Base-by-base conservation (phyloP, 1,139 yeast genomes). In the Geotrichum candidum region DNA sequence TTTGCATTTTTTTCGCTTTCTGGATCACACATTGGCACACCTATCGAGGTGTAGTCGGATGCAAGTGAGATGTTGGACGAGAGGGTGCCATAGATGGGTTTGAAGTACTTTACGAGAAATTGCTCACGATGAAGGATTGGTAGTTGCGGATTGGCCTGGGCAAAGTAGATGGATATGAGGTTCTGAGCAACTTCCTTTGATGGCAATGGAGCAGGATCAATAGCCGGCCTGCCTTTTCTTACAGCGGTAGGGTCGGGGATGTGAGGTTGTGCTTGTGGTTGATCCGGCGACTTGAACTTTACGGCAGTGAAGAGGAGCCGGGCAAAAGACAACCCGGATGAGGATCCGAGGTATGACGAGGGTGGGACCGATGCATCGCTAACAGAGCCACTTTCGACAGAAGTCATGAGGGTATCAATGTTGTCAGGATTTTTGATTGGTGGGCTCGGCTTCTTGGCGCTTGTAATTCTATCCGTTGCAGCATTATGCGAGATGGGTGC, bases 71-170 rank as follows among this genome's bases (percentile, higher is more conserved):
- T 76, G 52, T 76, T 76, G 1, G 77, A 71, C 38, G 89, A 84
- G 61, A 88, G 77, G 6, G 78, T 73, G 1, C 97, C 97, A 70
- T 90, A 90, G 1, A 90, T 79, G 0, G 96, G 97, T 64, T 84
- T 82, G 70, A 88, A 91, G 70, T 84, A 85, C 54, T 79, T 77
- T 58, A 77, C 76, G 54, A 91, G 72, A 69, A 90, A 90, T 65
- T 82, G 84, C 68, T 90, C 96, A 50, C 96, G 80, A 71, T 91
- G 97, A 58, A 91, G 74, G 4, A 90, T 80, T 0, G 97, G 97
- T 51, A 88, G 71, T 72, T 90, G 96, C 2, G 96, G 78, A 70
- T 90, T 90, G 22, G 94, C 83, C 68, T 88, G 94, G 27, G 89
- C 83, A 70, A 91, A 91, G 72, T 81, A 90, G 2, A 84, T 78